phyloP scores from a whole-genome alignment of 208 protist genomes.

The Wallacemonas sp. region DNA sequence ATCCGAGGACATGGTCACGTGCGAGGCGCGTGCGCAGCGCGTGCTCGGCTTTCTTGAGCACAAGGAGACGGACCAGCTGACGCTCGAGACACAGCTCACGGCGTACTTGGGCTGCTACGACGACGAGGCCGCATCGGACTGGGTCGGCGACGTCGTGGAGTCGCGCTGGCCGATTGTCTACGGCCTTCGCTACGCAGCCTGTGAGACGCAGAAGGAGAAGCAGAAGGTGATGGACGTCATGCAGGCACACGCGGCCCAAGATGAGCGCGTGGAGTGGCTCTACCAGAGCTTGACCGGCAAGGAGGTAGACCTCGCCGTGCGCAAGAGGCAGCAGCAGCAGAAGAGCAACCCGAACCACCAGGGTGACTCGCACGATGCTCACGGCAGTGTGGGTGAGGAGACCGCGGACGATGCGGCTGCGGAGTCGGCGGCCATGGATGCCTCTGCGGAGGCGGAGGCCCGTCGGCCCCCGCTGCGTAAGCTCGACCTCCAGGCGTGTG shows the following conservation, averaged over 20 bases:
- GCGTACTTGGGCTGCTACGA: slow-evolving; percentile 85
- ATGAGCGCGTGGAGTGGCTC: slow-evolving; percentile 66
- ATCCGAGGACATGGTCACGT: slow-evolving; percentile 55
- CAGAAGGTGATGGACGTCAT: slow-evolving; percentile 76
- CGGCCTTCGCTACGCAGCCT: slow-evolving; percentile 67
- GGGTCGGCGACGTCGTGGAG: slow-evolving; percentile 68
- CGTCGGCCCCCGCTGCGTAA: slow-evolving; percentile 57
- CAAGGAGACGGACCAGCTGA: slow-evolving; percentile 56
- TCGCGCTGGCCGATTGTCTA: slow-evolving; percentile 87
- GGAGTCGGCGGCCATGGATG: not conserved
- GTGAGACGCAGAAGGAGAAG: slow-evolving; percentile 64
- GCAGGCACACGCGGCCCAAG: slow-evolving; percentile 59
- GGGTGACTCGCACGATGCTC: slow-evolving; percentile 11
- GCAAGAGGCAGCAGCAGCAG: slow-evolving; percentile 25
- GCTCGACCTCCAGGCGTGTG: slow-evolving; percentile 73
- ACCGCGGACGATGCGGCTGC: slow-evolving; percentile 13
- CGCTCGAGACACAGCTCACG: slow-evolving; percentile 87
- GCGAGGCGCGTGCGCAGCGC: slow-evolving; percentile 57
- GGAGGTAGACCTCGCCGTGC: slow-evolving; percentile 43
- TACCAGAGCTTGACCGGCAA: slow-evolving; percentile 87
- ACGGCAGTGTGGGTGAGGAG: slow-evolving; percentile 1
- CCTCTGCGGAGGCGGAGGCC: not conserved
- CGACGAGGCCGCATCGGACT: slow-evolving; percentile 76
- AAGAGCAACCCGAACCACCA: slow-evolving; percentile 7
- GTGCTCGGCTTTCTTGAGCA: slow-evolving; percentile 71